Conservation (phyloP, 768 basidiomycete species). For the Mycena indigotica region DNA sequence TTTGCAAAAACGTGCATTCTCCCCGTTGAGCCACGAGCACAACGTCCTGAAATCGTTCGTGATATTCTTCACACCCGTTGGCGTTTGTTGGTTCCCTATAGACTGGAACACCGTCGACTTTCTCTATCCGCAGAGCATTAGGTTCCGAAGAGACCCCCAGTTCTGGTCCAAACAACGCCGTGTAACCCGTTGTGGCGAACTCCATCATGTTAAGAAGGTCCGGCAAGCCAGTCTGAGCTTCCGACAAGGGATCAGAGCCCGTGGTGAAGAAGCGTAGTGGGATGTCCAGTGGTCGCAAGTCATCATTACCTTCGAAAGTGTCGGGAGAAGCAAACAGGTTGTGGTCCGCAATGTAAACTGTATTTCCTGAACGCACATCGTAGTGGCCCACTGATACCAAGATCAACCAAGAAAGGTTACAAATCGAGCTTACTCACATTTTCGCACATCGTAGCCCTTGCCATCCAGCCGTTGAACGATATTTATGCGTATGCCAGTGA, state of each 20-base stretch:
- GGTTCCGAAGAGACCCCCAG: slow-evolving; percentile 37
- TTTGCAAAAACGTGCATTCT: slow-evolving; percentile 85
- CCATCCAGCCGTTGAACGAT: slow-evolving; percentile 75
- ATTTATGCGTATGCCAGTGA: slow-evolving; percentile 76
- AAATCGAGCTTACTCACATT: slow-evolving; percentile 51
- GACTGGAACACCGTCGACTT: slow-evolving; percentile 56
- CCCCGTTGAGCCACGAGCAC: slow-evolving; percentile 74
- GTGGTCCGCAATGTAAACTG: slow-evolving; percentile 79
- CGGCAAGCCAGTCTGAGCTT: slow-evolving; percentile 40
- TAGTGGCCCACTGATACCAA: slow-evolving; percentile 78
- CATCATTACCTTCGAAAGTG: slow-evolving; percentile 15
- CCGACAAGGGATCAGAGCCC: slow-evolving; percentile 47
- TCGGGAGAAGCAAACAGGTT: slow-evolving; percentile 37
- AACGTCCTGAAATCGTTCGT: slow-evolving; percentile 46
- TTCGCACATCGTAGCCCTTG: slow-evolving; percentile 83
- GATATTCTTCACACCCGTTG: slow-evolving; percentile 63
- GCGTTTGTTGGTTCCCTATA: slow-evolving; percentile 53
- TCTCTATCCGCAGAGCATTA: slow-evolving; percentile 46
- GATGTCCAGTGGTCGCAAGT: slow-evolving; percentile 45
- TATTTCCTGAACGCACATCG: slow-evolving; percentile 75
- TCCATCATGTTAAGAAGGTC: slow-evolving; percentile 42
- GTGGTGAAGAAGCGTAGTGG: slow-evolving; percentile 63
- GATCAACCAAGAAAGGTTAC: slow-evolving; percentile 14
- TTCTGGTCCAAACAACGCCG: slow-evolving; percentile 73
- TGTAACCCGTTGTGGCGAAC: slow-evolving; percentile 57